Evolutionary conservation across 2,329 filamentous ascomycete genomes (phyloP), one percentile per base, ranked within the genome.

Genomic region (Myriosclerotinia curreyana): DNA sequence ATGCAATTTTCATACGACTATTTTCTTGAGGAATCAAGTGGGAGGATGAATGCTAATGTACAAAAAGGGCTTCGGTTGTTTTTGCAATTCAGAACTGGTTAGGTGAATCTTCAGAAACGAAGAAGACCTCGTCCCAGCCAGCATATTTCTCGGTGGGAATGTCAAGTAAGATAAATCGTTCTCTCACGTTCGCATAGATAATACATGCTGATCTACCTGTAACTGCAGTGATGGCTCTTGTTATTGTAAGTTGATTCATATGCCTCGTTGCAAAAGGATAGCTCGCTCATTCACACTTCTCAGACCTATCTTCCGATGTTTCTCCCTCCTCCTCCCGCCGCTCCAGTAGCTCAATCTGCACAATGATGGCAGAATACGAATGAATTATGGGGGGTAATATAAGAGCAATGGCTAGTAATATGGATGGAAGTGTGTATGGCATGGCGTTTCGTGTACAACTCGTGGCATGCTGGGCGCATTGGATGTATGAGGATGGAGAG

Each of bases 61-160:
- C 36, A 8, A 22, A 22, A 69, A 89, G 86, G 89, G 86, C 86
- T 14, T 84, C 90, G 49, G 86, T 93, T 42, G 82, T 92, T 66
- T 88, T 91, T 76, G 84, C 88, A 69, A 76, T 92, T 62, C 88
- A 93, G 79, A 86, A 80, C 75, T 94, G 89, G 89, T 82, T 92
- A 55, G 86, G 87, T 68, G 89, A 92, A 81, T 88, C 87, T 71
- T 82, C 86, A 71, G 86, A 88, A 65, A 76, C 85, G 64, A 83
- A 81, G 77, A 87, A 85, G 75, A 87, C 78, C 65, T 78, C 85
- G 34, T 79, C 81, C 53, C 93, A 91, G 6, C 92, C 93, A 2
- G 84, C 81, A 60, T 86, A 86, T 75, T 88, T 95, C 77, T 87
- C 86, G 64, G 86, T 95, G 64, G 83, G 87, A 76, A 95, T 96